phyloP scores from a whole-genome alignment of 805 yeast species.

The Ogataea corticis region DNA sequence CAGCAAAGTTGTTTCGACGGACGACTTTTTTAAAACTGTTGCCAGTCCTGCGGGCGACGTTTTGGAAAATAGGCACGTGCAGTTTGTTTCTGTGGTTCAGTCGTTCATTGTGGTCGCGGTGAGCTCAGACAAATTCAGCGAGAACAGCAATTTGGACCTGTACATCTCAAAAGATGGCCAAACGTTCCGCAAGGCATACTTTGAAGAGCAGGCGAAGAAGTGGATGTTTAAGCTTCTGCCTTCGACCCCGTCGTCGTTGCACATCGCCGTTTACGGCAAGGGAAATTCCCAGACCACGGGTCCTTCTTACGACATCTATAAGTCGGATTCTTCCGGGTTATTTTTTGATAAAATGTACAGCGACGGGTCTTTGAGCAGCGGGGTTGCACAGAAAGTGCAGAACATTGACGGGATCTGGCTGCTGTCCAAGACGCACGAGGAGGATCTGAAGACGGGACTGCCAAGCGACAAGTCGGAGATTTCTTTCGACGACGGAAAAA shows the following conservation, averaged over 20 bases:
- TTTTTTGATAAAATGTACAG: slow-evolving; percentile 47
- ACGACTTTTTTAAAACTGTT: slow-evolving; percentile 44
- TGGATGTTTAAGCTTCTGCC: slow-evolving; percentile 43
- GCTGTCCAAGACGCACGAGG: slow-evolving; percentile 33
- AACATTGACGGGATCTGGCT: slow-evolving; percentile 65
- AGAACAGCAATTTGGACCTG: slow-evolving; percentile 39
- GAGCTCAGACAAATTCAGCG: slow-evolving; percentile 44
- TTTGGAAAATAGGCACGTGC: slow-evolving; percentile 26
- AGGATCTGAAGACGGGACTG: slow-evolving; percentile 30
- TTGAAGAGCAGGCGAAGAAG: slow-evolving; percentile 37
- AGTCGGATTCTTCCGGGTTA: slow-evolving; percentile 62
- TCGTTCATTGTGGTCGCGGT: slow-evolving; percentile 43
- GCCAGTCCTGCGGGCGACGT: slow-evolving; percentile 13
- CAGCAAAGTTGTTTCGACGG: slow-evolving; percentile 38
- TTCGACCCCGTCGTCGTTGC: slow-evolving; percentile 41
- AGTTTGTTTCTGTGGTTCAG: slow-evolving; percentile 38
- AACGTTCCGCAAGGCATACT: slow-evolving; percentile 40
- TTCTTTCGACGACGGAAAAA: slow-evolving; percentile 52
- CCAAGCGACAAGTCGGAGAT: slow-evolving; percentile 36
- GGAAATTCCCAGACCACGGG: slow-evolving; percentile 16
- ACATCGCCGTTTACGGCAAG: slow-evolving; percentile 38
- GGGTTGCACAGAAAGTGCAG: slow-evolving; percentile 44
- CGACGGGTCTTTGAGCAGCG: slow-evolving; percentile 37
- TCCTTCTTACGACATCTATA: slow-evolving; percentile 39
- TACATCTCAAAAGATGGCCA: slow-evolving; percentile 49